A percentile compares a stretch with the other conserved stretches of the same genome.
phyloP scores from a whole-genome alignment of 306 rosid species.

The Crataegus laevigata region DNA sequence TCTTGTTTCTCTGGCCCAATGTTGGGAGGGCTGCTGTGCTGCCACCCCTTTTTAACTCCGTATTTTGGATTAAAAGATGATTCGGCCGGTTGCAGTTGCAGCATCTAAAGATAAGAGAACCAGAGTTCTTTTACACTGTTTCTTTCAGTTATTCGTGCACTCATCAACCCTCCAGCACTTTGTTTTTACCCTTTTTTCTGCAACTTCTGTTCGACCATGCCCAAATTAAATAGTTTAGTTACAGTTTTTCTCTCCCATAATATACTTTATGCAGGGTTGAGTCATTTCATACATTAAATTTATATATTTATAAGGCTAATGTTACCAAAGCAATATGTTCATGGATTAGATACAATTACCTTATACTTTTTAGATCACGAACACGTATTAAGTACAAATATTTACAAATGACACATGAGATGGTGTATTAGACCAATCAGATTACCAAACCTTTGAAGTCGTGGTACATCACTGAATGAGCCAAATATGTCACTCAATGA shows the following conservation, averaged over 20 bases:
- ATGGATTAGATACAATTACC: too few relatives aligned
- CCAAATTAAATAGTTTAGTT: constrained; percentile 3
- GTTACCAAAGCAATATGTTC: too few relatives aligned
- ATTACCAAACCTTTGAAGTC: too few relatives aligned
- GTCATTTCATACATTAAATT: constrained; percentile 14
- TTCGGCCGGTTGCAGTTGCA: constrained; percentile 5
- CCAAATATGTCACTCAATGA: too few relatives aligned
- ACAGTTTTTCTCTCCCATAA: constrained; percentile 8
- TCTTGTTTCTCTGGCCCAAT: not conserved
- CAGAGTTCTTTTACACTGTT: constrained; percentile 14
- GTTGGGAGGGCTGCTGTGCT: too few relatives aligned
- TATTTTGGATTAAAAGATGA: constrained; percentile 9
- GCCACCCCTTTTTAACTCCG: not conserved
- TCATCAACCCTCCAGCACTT: constrained; percentile 14
- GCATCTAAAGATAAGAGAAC: not conserved
- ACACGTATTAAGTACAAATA: too few relatives aligned
- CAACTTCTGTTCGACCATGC: constrained; percentile 2
- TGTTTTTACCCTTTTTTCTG: constrained; percentile 18
- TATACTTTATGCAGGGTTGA: constrained; percentile 21
- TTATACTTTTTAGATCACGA: too few relatives aligned
- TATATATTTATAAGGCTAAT: not conserved
- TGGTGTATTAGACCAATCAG: too few relatives aligned
- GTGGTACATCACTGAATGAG: too few relatives aligned
- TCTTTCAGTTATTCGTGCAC: constrained; percentile 33
- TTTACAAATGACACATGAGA: too few relatives aligned